Conservation (phyloP, 2,329 filamentous ascomycete species). For the Curvularia spicifera region DNA sequence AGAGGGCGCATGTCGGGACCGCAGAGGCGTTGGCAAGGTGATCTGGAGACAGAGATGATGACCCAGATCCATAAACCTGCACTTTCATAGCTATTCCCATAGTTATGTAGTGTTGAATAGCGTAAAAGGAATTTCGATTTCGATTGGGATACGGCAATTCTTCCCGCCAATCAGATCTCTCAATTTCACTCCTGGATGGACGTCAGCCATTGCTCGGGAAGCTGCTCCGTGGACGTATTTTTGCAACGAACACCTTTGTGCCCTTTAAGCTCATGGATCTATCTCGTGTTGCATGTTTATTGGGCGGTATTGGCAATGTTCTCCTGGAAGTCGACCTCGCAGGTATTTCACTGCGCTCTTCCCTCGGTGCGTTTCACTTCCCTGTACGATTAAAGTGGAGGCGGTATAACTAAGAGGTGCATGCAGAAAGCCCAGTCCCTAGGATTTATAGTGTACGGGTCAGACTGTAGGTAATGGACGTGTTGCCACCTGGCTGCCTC, state of each 20-base stretch:
- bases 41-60: not conserved
- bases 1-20: conserved; percentile 10
- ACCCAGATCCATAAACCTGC: not conserved
- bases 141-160: conserved; percentile 11
- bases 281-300: not conserved
- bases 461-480: not conserved
- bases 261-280: not conserved
- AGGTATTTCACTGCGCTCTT: not conserved
- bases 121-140: conserved; percentile 6
- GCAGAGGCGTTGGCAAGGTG: not conserved
- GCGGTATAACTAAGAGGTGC: not conserved
- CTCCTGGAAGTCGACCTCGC: not conserved
- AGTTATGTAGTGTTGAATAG: conserved; percentile 4
- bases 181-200: not conserved
- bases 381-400: not conserved
- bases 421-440: not conserved
- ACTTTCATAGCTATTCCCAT: not conserved
- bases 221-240: not conserved
- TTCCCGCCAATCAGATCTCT: conserved; percentile 4
- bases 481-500: not conserved
- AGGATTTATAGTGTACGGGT: not conserved
- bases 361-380: not conserved
- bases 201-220: not conserved
- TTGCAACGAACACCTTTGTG: not conserved
- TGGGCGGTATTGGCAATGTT: not conserved